Conservation (phyloP, 2,329 filamentous ascomycete species). For the Fusarium concolor region DNA sequence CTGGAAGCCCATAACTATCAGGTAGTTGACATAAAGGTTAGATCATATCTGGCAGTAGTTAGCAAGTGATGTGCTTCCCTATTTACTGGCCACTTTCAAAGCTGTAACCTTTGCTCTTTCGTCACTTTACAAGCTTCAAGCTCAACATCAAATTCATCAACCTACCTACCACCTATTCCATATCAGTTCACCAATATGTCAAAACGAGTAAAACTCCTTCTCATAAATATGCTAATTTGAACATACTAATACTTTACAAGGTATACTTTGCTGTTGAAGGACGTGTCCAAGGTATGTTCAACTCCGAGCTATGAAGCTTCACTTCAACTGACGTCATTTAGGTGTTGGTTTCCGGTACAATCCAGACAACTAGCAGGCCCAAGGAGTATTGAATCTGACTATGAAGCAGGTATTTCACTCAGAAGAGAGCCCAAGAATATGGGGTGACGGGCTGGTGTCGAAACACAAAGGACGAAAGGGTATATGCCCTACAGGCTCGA, state of each 20-base stretch:
- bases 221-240: neutral
- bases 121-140: neutral
- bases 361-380: neutral
- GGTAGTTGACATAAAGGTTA: conserved; percentile 18
- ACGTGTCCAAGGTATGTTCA: conserved; percentile 72
- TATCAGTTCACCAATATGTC: conserved; percentile 42
- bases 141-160: neutral
- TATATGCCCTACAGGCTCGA: conserved; percentile 35
- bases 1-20: no score
- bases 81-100: neutral
- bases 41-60: neutral
- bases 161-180: neutral
- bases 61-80: neutral
- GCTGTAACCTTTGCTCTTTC: neutral
- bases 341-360: conserved; percentile 67
- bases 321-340: conserved; percentile 50
- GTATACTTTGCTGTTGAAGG: conserved; percentile 75
- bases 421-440: conserved; percentile 62
- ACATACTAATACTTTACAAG: conserved; percentile 51
- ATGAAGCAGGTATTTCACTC: conserved; percentile 63
- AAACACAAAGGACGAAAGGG: conserved; percentile 69
- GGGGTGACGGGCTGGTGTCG: conserved; percentile 71
- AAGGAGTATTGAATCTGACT: conserved; percentile 13
- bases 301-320: neutral
- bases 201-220: conserved; percentile 49